These are phyloP conservation scores for Cyclaneusma minus DNA, from an alignment of 2,329 filamentous ascomycete genomes.

Conservation along the genomic window DNA sequence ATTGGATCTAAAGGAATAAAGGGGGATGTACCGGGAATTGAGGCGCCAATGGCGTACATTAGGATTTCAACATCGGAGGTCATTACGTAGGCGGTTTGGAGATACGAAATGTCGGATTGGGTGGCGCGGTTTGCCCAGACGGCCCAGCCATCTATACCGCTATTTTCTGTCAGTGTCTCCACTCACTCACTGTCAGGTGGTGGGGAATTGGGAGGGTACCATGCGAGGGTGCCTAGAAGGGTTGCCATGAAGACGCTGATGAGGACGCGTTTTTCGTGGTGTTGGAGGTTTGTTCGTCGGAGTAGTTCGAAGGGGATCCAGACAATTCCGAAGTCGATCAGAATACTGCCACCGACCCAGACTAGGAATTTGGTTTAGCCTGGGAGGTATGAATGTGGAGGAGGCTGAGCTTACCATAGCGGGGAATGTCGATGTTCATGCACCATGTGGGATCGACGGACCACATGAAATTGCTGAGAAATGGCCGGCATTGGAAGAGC, in stretches of 20 bases:
- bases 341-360: conserved; percentile 15
- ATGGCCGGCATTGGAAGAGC: conserved; percentile 13
- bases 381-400: not conserved
- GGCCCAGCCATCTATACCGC: conserved; percentile 9
- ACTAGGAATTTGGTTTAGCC: conserved; percentile 6
- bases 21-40: conserved; percentile 11
- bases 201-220: conserved; percentile 6
- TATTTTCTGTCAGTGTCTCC: too few relatives aligned
- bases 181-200: too few relatives aligned
- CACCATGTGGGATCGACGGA: conserved; percentile 9
- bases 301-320: conserved; percentile 13
- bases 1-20: too few relatives aligned
- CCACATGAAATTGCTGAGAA: conserved; percentile 15
- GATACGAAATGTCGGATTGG: conserved; percentile 10
- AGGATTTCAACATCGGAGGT: conserved; percentile 17
- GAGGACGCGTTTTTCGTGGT: conserved; percentile 13
- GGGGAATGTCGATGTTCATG: conserved; percentile 15
- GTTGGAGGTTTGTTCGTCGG: conserved; percentile 9
- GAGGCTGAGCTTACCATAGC: conserved; percentile 11
- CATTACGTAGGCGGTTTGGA: conserved; percentile 15
- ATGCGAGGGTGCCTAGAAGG: conserved; percentile 15
- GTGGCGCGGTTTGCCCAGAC: conserved; percentile 8
- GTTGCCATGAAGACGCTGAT: conserved; percentile 15
- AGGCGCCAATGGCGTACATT: conserved; percentile 16
- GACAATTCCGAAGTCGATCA: conserved; percentile 14